Conservation (phyloP, 2,329 filamentous ascomycete genomes). For the Trichoderma citrinoviride region DNA sequence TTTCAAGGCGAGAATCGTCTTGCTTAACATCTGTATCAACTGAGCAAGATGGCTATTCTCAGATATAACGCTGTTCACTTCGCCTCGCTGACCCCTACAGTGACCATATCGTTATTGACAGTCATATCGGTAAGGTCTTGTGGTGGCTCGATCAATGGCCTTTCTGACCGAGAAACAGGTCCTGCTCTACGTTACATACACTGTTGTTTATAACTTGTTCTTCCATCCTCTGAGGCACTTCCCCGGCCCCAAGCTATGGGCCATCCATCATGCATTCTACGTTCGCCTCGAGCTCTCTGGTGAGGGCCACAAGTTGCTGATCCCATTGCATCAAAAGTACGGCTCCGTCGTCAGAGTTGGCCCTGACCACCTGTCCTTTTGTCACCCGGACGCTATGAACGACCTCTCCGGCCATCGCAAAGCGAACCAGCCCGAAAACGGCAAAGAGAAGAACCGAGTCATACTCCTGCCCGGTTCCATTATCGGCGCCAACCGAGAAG, state of each 20-base stretch:
- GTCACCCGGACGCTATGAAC: conserved; percentile 19
- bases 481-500: conserved; percentile 22
- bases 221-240: conserved; percentile 18
- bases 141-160: neutral
- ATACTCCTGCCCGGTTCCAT: conserved; percentile 18
- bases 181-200: conserved; percentile 1
- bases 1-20: too few relatives aligned
- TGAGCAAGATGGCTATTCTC: neutral
- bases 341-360: conserved; percentile 9
- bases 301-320: neutral
- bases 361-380: neutral
- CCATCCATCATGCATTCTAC: neutral
- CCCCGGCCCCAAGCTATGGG: conserved; percentile 17
- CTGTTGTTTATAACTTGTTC: conserved; percentile 12
- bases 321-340: conserved; percentile 16
- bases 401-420: conserved; percentile 26
- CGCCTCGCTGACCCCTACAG: neutral
- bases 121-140: neutral
- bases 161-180: neutral
- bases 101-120: neutral
- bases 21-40: neutral
- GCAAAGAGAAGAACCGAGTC: conserved; percentile 11
- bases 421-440: conserved; percentile 18
- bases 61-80: neutral
- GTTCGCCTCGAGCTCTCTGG: neutral